Evolutionary conservation across 1,139 yeast genomes (phyloP).

Genomic region (Suhomyces bokatorum): DNA sequence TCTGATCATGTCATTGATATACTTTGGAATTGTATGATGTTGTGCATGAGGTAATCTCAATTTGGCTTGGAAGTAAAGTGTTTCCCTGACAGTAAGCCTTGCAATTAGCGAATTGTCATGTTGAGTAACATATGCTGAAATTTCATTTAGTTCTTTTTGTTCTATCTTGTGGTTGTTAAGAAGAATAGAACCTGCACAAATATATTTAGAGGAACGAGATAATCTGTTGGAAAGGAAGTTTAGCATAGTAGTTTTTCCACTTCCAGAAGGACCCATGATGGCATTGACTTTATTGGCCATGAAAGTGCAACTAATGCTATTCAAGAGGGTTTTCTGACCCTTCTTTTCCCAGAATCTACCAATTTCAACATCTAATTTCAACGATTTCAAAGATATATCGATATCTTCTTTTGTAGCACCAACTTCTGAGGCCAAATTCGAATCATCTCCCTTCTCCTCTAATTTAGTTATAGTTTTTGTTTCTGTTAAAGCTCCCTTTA

Average conservation of each 20-base stretch:
- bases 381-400: constrained; percentile 20
- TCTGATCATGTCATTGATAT: constrained; percentile 19
- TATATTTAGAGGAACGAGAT: constrained; percentile 13
- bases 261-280: constrained; percentile 32
- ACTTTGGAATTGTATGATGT: constrained; percentile 19
- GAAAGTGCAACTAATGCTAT: constrained; percentile 20
- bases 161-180: constrained; percentile 18
- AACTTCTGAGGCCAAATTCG: not conserved
- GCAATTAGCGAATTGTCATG: constrained; percentile 25
- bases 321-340: constrained; percentile 15
- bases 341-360: constrained; percentile 3
- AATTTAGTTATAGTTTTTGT: too few species aligned
- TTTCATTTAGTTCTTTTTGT: constrained; percentile 17
- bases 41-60: constrained; percentile 22
- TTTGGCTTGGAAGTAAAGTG: constrained; percentile 25
- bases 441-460: too few species aligned
- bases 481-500: not conserved
- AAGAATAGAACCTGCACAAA: constrained; percentile 17
- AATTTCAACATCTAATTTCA: constrained; percentile 22
- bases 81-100: constrained; percentile 26
- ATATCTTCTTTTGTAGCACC: not conserved
- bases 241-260: constrained; percentile 28
- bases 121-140: constrained; percentile 27
- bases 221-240: constrained; percentile 22
- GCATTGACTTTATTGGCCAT: constrained; percentile 23